Base-by-base conservation (phyloP, 2,329 filamentous ascomycete species). In the Ophidiomyces ophidiicola region DNA sequence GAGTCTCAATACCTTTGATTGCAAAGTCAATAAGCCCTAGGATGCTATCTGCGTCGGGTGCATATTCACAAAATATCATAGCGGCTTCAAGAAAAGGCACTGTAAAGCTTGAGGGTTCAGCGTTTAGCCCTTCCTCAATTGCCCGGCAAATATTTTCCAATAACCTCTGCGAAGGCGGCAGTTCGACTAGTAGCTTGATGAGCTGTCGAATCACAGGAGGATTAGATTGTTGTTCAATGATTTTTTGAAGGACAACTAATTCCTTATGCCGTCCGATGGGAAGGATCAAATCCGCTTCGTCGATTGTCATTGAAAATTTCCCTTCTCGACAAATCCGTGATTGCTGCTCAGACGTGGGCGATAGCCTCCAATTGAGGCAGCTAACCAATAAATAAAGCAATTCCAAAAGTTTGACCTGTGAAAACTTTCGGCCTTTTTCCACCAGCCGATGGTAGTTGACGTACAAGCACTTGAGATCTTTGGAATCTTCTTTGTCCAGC, bases 221-320 rank as follows among this genome's bases (percentile, higher is more conserved):
- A 39, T 75, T 76, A 50, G 78, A 72, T 45, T 78, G 70, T 34
- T 80, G 66, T 14, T 65, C 63, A 19, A 86, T 64, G 18, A 86
- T 64, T 53, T 80, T 83, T 51, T 77, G 74, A 17, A 80, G 54
- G 37, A 64, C 28, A 8, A 56, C 36, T 23, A 64, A 44, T 24
- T 59, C 56, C 10, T 50, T 51, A n/a, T 54, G 53, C 18, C 46
- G 45, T 6, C 60, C 60, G 8, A 56, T 23, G n/a, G 56, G 46
- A 17, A 51, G 52, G 32, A 66, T 47, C 24, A 59, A 53, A 3
- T 47, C 47, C 20, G 48, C 52, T 43, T 67, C 64, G 1, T 45
- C 45, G 19, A 44, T 36, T 1, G 51, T 63, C 15, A 63, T 48
- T 3, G 57, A 49, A 36, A 57, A 61, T 34, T 48, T 56, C 5